Base-by-base conservation (phyloP, 768 basidiomycete genomes). In the Suillus hirtellus region DNA sequence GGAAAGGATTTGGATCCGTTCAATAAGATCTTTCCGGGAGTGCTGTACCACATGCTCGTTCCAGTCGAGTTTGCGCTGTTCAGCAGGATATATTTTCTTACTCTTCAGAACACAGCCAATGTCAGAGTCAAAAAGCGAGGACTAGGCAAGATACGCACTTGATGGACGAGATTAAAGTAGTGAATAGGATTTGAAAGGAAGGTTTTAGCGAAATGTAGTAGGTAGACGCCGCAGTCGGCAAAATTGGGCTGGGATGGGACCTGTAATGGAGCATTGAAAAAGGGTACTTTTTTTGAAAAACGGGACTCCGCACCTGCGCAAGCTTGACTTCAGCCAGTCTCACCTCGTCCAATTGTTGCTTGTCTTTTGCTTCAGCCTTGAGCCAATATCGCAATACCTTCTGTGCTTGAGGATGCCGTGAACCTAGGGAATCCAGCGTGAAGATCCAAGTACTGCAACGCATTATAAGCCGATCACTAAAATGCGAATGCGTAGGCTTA, bases 191-290 rank as follows among this genome's bases (percentile, higher is more conserved):
- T 76, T 9, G 71, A 76, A 75, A 97, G 84, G 71, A 99, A 92
- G 0, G 84, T 86, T 68, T 87, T 80, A 9, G 89, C 90, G 59
- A 93, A 93, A 70, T 99, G 95, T 12, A 99, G 79, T 14, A 99
- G 81, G 73, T 93, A 99, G 35, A 97, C 73, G 7, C 97, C 97
- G 68, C 97, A 99, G 73, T 98, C 96, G 70, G 89, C 92, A 66
- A 81, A 92, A 71, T 99, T 98, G 17, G 87, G 86, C 71, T 99
- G 97, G 27, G 80, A 78, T 4, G 96, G 96, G 4, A 95, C 93
- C 93, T 96, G 67, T 4, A 47, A 19, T 10, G 6, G 34, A 49
- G 24, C 27, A 35, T 53, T 17, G 38, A 2, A 46, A 53, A 52
- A 2, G 27, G 27, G 2, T 9, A 10, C 3, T 3, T 53, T n/a